These are phyloP conservation scores for Trichoderma aggressivum DNA, from an alignment of 2,329 filamentous ascomycete genomes.

Conservation along the genomic window DNA sequence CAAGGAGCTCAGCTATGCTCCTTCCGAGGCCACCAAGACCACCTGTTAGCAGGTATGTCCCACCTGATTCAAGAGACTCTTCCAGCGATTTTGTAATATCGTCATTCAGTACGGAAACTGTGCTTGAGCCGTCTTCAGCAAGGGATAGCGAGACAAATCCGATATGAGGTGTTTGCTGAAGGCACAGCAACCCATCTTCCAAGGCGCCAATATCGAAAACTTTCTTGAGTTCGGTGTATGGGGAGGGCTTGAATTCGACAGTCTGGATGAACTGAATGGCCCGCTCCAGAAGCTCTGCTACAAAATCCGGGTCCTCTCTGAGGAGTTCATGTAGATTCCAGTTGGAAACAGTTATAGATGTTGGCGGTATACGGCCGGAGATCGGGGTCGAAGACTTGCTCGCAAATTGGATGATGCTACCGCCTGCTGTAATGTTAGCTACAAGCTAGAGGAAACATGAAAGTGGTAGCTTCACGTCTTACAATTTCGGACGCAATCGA, in stretches of 20 bases:
- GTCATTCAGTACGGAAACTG: conserved; percentile 26
- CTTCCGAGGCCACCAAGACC: conserved; percentile 56
- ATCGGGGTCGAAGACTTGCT: conserved; percentile 24
- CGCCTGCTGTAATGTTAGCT: conserved; percentile 26
- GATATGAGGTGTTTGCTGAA: conserved; percentile 29
- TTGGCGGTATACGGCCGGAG: conserved; percentile 16
- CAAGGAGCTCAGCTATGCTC: conserved; percentile 50
- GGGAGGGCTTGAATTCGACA: neutral
- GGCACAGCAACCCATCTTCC: conserved; percentile 26
- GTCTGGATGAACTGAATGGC: conserved; percentile 18
- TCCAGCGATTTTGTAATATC: conserved; percentile 26
- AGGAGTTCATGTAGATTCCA: conserved; percentile 35
- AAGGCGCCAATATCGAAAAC: conserved; percentile 26
- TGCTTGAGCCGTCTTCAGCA: neutral
- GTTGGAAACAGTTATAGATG: conserved; percentile 30
- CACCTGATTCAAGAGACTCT: conserved; percentile 34
- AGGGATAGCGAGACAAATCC: conserved; percentile 25
- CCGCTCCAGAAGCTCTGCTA: conserved; percentile 29
- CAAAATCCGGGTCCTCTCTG: conserved; percentile 31
- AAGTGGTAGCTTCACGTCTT: conserved; percentile 21
- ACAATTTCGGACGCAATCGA: conserved; percentile 37
- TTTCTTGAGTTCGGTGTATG: neutral
- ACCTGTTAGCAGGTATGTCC: conserved; percentile 54
- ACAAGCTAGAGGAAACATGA: neutral
- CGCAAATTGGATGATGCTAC: conserved; percentile 33